Base-by-base conservation (phyloP, 2,329 filamentous ascomycete genomes). In the Leptographium wingfieldii region DNA sequence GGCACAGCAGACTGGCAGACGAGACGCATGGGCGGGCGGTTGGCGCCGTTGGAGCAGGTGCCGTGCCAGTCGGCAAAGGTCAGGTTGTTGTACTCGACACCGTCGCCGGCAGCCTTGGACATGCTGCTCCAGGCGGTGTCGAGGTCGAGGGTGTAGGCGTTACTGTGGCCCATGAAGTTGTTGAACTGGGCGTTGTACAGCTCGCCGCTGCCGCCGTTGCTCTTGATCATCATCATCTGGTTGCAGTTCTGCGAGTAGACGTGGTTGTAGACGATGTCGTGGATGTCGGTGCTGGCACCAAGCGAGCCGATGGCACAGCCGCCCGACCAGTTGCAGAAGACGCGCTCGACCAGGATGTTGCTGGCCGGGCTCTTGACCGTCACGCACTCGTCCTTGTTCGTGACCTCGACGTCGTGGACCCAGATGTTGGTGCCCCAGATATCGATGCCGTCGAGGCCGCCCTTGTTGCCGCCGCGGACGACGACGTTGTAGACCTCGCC, bases 201-300 rank as follows among this genome's bases (percentile, higher is more conserved):
- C 3, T 70, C 74, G 27, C 81, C 82, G 60, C 68, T 74, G 46
- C 82, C 82, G 52, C 82, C 82, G 65, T 83, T 80, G 59, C 76
- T 78, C 69, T 84, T 85, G 72, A 84, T 77, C 79, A 82, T 81
- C 69, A 78, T 76, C 80, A 84, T 83, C 67, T 84, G 80, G 72
- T 84, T 84, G 11, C 77, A 78, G 22, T 74, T 72, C 69, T 74
- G 76, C 35, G 80, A 83, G 71, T 84, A 84, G 62, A 84, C 67
- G 66, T 83, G 81, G 65, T 73, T 71, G 71, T 83, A 84, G 35
- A 71, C 68, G 61, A 84, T 74, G 62, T 80, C 38, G 58, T 59
- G 58, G 43, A 59, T 59, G 43, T 59, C 58, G 27, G 71, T 78
- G 60, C 75, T 73, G 14, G 70, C 68, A 5, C 73, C 76, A 2